phyloP scores from a whole-genome alignment of 1,284 basidiomycete genomes.

The Ustilago vetiveriae region DNA sequence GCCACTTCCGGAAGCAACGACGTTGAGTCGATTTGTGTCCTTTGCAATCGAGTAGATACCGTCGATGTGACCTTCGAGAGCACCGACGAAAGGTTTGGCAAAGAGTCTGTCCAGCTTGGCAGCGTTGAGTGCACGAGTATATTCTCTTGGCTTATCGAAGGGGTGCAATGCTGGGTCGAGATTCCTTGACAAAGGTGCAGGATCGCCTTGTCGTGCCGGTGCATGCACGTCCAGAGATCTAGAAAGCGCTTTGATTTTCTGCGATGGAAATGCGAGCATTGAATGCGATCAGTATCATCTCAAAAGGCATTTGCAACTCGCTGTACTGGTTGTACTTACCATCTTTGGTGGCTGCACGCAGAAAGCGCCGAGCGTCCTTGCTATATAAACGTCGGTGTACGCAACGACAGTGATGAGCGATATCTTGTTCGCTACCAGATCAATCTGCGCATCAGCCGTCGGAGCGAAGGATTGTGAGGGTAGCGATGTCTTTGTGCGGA shows the following conservation, averaged over 20 bases:
- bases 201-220: slow-evolving; percentile 74
- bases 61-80: slow-evolving; percentile 91
- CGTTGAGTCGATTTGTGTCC: slow-evolving; percentile 79
- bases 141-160: slow-evolving; percentile 89
- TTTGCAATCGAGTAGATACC: slow-evolving; percentile 88
- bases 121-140: slow-evolving; percentile 91
- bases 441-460: too few species aligned
- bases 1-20: slow-evolving; percentile 92
- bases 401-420: background rate
- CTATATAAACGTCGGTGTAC: background rate
- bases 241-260: slow-evolving; percentile 87
- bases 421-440: too few species aligned
- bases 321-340: slow-evolving; percentile 3
- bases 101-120: slow-evolving; percentile 97
- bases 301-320: too few species aligned
- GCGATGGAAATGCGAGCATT: background rate
- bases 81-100: slow-evolving; percentile 91
- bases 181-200: slow-evolving; percentile 87
- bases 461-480: too few species aligned
- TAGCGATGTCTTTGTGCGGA: too few species aligned
- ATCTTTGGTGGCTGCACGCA: slow-evolving; percentile 1
- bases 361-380: background rate
- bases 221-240: slow-evolving; percentile 81
- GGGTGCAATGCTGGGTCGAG: slow-evolving; percentile 93
- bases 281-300: too few species aligned